Evolutionary conservation across 331 rosid genomes (phyloP), one percentile per base, ranked within the genome.

Genomic region (Quercus tomentella): DNA sequence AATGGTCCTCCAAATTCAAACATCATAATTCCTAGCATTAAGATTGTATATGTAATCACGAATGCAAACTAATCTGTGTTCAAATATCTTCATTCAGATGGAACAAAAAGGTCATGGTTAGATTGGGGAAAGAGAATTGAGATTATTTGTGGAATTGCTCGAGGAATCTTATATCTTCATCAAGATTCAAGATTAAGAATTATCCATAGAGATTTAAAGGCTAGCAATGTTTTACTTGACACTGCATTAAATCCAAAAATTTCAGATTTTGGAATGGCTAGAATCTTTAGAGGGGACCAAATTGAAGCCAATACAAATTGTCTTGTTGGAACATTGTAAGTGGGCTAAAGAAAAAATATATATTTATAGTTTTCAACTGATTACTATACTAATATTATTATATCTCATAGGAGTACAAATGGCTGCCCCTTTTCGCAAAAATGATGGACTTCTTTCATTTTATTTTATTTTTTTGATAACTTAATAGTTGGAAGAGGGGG

Each of bases 231-330:
- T 22, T 77, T 91, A 2, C 80, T 88, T 1, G 97, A 88, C 45
- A 49, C 33, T 71, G 58, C 60, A 51, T 76, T 91, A 86, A 88
- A 87, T 31, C 94, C 94, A 1, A 92, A 92, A 65, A 89, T 92
- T 61, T 86, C 94, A 16, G 92, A 92, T 78, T 92, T 92, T 84
- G 96, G 92, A 5, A 83, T 92, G 90, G 96, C 94, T 77, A 82
- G 91, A 85, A 91, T 89, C 80, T 90, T 92, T 75, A 82, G 84
- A 2, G 77, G 83, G 31, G 86, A 89, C 3, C 91, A 91, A 75
- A 70, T 69, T 72, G 90, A 86, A 86, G 93, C 87, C 37, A 79
- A 76, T 30, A 90, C 96, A n/a, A 77, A 72, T 2, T 86, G 86
- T 2, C 76, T 89, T 1, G 93, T 89, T 5, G 92, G 92, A 78